Conservation (phyloP, 75 land plant species). For the Picea glauca region DNA sequence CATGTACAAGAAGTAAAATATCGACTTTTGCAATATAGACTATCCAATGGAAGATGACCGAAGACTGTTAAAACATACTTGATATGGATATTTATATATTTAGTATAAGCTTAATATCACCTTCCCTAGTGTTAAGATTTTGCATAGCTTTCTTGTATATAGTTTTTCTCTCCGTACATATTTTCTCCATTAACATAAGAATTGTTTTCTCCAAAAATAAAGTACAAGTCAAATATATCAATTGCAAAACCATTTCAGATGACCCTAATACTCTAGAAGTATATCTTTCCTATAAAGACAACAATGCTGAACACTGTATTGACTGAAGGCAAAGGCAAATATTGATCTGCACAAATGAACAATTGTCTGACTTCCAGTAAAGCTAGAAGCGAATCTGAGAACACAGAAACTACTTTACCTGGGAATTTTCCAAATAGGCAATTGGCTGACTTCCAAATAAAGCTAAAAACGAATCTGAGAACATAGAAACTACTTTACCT, state of each 20-base stretch:
- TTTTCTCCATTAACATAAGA: too few relatives aligned
- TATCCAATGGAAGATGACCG: background rate
- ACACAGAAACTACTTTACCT: conserved; percentile 29
- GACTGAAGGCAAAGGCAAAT: background rate
- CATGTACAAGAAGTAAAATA: background rate
- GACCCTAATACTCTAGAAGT: background rate
- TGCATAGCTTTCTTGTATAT: too few relatives aligned
- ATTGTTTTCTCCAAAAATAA: too few relatives aligned
- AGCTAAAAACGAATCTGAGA: background rate
- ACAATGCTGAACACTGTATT: background rate
- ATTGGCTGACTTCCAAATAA: background rate
- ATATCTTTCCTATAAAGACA: background rate
- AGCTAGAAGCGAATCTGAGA: background rate
- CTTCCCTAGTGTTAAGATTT: too few relatives aligned
- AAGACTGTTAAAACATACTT: background rate
- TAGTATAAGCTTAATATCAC: too few relatives aligned
- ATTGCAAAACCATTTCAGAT: background rate
- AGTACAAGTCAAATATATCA: background rate
- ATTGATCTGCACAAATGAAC: background rate
- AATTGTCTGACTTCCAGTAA: background rate
- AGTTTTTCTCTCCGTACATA: too few relatives aligned
- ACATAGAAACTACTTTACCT: conserved; percentile 34
- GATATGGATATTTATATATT: background rate
- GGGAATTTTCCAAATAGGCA: conserved; percentile 34
- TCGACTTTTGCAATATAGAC: background rate